Evolutionary conservation across 2,329 filamentous ascomycete genomes (phyloP).

Genomic region (Diaporthe velutina): DNA sequence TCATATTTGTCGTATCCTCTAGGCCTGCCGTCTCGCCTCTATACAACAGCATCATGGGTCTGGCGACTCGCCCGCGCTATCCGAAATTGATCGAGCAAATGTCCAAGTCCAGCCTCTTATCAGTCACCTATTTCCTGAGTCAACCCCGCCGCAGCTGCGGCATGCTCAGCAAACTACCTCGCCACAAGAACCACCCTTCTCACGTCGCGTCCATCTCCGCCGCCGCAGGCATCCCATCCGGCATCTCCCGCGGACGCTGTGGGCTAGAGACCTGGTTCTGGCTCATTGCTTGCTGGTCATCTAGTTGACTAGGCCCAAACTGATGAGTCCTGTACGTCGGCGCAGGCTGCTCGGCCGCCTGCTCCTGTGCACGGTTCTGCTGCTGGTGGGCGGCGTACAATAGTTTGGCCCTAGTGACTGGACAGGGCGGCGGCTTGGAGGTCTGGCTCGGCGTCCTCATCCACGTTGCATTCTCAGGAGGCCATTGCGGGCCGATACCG

Average conservation of each 20-base stretch:
- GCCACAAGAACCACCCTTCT: background rate
- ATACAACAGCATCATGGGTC: background rate
- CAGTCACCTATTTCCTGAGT: background rate
- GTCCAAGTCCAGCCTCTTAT: background rate
- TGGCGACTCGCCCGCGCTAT: background rate
- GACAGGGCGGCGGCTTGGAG: background rate
- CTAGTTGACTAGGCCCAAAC: no score
- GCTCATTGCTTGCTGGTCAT: background rate
- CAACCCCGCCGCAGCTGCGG: background rate
- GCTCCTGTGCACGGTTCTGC: background rate
- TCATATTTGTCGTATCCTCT: background rate
- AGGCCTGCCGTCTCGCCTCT: background rate
- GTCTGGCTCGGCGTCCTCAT: background rate
- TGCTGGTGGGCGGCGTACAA: background rate
- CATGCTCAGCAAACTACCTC: no score
- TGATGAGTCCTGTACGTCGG: background rate
- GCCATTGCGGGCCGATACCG: background rate
- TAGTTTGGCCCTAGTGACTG: background rate
- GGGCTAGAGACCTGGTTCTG: background rate
- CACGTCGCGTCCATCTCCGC: constrained; percentile 30
- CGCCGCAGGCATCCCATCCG: constrained; percentile 29
- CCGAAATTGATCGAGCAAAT: no score
- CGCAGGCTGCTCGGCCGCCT: background rate
- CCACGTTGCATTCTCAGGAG: background rate
- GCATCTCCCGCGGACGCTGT: constrained; percentile 1